Evolutionary conservation across 2,329 filamentous ascomycete genomes (phyloP), one percentile per base, ranked within the genome.

Genomic region (Penicillium hesseltinei): DNA sequence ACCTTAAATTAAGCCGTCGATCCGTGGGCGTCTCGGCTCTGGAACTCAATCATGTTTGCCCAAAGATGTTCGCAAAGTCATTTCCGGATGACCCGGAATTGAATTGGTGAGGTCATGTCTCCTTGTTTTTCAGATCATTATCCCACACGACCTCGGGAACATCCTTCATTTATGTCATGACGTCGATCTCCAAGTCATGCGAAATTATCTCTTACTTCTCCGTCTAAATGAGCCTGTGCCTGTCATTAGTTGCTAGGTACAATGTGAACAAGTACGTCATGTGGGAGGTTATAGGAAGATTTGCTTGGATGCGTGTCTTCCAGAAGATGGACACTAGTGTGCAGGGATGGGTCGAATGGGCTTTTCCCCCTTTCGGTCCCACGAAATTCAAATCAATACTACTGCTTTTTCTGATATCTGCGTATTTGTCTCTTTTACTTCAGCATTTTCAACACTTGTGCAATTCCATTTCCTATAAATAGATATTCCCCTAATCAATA

Each of bases 1-100:
- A 54, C 51, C 51, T 54, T 54, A 54, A 49, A 40, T 49, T 15
- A 19, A 44, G 17, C 10, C 21, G 39, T 48, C 35, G 42, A 53
- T 54, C 51, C 51, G 15, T 48, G 43, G 51, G 23, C 15, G 43
- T 39, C n/a, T 23, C n/a, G 15, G 25, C 23, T 40, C 17, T 39
- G 25, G 35, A n/a, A 23, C 5, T 48, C 35, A 25, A 31, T 48
- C 21, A 48, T 31, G 10, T n/a, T 33, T 13, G 7, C 35, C 5
- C 19, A 21, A 21, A 21, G 19, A 17, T n/a, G 33, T 23, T 8
- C 11, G 8, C 36, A 39, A 19, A n/a, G 29, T 33, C 17, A 40
- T 25, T 17, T 25, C 51, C 51, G 51, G 51, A 40, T 25, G 19
- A 8, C 21, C 44, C 51, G 51, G 51, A 7, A 35, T 31, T 23